A percentile compares a stretch with the other conserved stretches of the same genome.
Evolutionary conservation across 1,284 basidiomycete species (phyloP).

Genomic region (Heliocybe sulcata): DNA sequence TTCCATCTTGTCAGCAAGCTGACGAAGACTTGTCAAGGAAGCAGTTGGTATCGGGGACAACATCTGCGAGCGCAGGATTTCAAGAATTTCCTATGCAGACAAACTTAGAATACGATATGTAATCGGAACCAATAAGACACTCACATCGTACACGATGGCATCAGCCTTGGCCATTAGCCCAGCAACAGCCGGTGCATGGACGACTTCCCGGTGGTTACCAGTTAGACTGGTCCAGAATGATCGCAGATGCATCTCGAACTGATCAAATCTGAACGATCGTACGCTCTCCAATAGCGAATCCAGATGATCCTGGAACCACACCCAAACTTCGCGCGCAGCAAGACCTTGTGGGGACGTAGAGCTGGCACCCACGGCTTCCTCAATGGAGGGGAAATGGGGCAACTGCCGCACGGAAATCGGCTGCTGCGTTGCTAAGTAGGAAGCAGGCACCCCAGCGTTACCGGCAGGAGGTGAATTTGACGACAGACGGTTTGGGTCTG

Average conservation of each 20-base stretch:
- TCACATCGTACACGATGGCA: conserved; percentile 81
- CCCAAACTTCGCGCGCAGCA: conserved; percentile 78
- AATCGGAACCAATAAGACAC: conserved; percentile 20
- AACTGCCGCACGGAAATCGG: conserved; percentile 67
- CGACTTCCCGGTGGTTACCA: conserved; percentile 74
- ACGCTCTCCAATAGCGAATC: conserved; percentile 74
- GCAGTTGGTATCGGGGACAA: conserved; percentile 65
- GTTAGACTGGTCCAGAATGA: conserved; percentile 74
- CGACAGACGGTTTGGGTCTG: conserved; percentile 36
- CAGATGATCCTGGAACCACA: conserved; percentile 81
- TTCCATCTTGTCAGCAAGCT: conserved; percentile 87
- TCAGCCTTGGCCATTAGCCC: conserved; percentile 84
- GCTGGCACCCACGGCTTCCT: conserved; percentile 71
- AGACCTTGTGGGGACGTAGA: conserved; percentile 68
- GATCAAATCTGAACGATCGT: conserved; percentile 72
- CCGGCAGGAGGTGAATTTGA: conserved; percentile 41
- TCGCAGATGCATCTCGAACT: conserved; percentile 79
- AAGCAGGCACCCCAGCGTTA: conserved; percentile 35
- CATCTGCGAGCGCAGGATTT: conserved; percentile 77
- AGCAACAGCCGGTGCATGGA: conserved; percentile 81
- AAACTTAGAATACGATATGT: not conserved
- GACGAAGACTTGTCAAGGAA: conserved; percentile 64
- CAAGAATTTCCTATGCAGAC: conserved; percentile 69
- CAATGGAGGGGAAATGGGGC: conserved; percentile 75
- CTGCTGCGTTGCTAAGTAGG: conserved; percentile 35